Conservation (phyloP, 352 stramenopile species). For the Phytophthora pseudosyringae region DNA sequence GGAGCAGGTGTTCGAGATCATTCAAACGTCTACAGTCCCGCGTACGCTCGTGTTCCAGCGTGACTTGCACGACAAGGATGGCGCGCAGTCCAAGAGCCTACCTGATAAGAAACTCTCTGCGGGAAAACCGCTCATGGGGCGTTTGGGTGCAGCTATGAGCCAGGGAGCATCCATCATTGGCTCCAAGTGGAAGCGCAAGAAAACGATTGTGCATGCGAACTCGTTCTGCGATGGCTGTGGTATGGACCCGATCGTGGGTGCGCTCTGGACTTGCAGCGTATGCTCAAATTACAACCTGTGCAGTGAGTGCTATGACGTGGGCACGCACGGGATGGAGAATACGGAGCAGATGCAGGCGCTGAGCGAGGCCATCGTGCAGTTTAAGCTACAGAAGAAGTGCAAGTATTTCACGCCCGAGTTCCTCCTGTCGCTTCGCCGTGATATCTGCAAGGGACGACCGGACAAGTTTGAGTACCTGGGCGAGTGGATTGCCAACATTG, state of each 20-base stretch:
- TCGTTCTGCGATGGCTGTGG: constrained; percentile 79
- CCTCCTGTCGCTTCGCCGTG: constrained; percentile 67
- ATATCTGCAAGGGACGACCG: constrained; percentile 80
- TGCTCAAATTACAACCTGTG: constrained; percentile 80
- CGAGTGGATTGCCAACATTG: constrained; percentile 82
- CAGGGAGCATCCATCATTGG: constrained; percentile 68
- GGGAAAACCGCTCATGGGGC: constrained; percentile 49
- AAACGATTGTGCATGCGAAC: constrained; percentile 65
- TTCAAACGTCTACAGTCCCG: constrained; percentile 51
- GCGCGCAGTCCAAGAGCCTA: constrained; percentile 40
- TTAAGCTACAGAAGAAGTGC: constrained; percentile 78
- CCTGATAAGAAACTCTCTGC: constrained; percentile 49
- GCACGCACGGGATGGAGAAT: constrained; percentile 79
- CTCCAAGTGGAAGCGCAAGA: constrained; percentile 72
- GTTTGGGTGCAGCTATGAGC: constrained; percentile 69
- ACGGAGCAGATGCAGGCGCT: constrained; percentile 70
- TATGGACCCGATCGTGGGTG: constrained; percentile 68
- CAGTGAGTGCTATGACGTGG: constrained; percentile 70
- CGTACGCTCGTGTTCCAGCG: constrained; percentile 71
- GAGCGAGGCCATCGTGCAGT: constrained; percentile 72
- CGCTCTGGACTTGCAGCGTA: constrained; percentile 75
- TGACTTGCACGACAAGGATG: constrained; percentile 42
- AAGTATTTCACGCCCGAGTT: constrained; percentile 82
- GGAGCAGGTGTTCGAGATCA: constrained; percentile 66
- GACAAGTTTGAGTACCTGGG: constrained; percentile 89